A percentile compares a stretch with the other conserved stretches of the same genome.
These are phyloP conservation scores for Hsuehochloa calcarea DNA, from an alignment of 176 grass and related monocot species.

Conservation along the genomic window DNA sequence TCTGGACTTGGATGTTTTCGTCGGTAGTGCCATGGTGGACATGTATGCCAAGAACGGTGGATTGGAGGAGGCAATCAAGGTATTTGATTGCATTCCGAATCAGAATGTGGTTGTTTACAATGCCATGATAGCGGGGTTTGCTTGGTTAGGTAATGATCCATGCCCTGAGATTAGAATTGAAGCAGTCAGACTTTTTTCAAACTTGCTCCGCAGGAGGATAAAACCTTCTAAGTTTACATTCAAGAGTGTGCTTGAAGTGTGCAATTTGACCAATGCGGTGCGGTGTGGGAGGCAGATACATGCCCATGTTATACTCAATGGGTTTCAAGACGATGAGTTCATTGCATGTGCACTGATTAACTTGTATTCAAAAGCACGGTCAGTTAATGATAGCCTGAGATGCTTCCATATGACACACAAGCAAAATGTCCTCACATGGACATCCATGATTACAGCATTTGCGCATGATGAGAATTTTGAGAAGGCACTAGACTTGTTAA, in stretches of 20 bases:
- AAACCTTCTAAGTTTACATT: constrained; percentile 66
- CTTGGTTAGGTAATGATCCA: constrained; percentile 61
- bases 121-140: constrained; percentile 85
- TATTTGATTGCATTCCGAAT: constrained; percentile 64
- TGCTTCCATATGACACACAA: constrained; percentile 59
- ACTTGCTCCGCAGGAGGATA: constrained; percentile 58
- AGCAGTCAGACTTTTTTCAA: constrained; percentile 54
- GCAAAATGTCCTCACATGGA: constrained; percentile 52
- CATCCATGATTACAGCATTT: constrained; percentile 71
- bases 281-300: constrained; percentile 73
- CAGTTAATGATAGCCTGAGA: constrained; percentile 51
- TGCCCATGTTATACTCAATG: constrained; percentile 56
- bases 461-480: constrained; percentile 43
- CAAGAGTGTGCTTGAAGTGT: constrained; percentile 72
- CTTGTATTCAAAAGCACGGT: constrained; percentile 52
- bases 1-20: constrained; percentile 73
- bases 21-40: constrained; percentile 69
- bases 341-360: constrained; percentile 59
- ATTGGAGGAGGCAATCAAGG: constrained; percentile 75
- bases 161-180: constrained; percentile 43
- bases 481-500: constrained; percentile 55
- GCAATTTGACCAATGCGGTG: constrained; percentile 48
- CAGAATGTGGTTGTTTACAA: constrained; percentile 63
- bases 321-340: constrained; percentile 59
- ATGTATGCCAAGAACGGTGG: constrained; percentile 81